Evolutionary conservation across 768 basidiomycete species (phyloP), one percentile per base, ranked within the genome.

Genomic region (Chalciporus pseudorubinellus): DNA sequence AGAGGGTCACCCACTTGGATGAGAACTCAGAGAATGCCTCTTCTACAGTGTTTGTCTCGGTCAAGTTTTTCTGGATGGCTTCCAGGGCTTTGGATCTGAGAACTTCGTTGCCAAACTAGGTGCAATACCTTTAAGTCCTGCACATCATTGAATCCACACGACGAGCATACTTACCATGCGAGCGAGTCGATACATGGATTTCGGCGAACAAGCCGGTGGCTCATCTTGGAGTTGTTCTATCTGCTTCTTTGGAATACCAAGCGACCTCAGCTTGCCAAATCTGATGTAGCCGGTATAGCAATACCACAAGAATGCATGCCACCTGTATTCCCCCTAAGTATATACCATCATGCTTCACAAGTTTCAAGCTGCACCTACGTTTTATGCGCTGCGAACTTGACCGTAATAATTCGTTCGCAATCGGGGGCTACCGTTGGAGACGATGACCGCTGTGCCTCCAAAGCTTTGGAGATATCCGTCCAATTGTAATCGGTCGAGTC

Each of bases 151-250:
- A 40, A 16, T 18, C 29, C 6, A 22, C 33, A 7, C 22, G 8
- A 19, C 21, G 24, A 24, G 9, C 7, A 48, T n/a, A 2, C 56
- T 52, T 20, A 68, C 71, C n/a, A 70, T 67, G 20, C 59, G 44
- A 6, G 71, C 70, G 0, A 71, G 52, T 46, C 67, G 66, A 28
- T 71, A 72, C 68, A 72, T 71, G 0, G 71, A 72, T 58, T 71
- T 71, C 8, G 71, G 70, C 14, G 70, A 71, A 46, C 70, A 71
- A 8, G 45, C 24, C 3, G 58, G 58, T 33, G 50, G 47, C 4
- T 34, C 41, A 12, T 48, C 51, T 41, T 46, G 24, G 39, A 36
- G 2, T 13, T 34, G 19, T n/a, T 38, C 19, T 26, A 21, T 26
- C 4, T 38, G 44, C 16, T 40, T 14, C 20, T 11, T 36, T 2